A percentile compares a stretch with the other conserved stretches of the same genome.
Evolutionary conservation across 2,329 filamentous ascomycete genomes (phyloP).

Genomic region (Paracorniculantispora psalliotae): DNA sequence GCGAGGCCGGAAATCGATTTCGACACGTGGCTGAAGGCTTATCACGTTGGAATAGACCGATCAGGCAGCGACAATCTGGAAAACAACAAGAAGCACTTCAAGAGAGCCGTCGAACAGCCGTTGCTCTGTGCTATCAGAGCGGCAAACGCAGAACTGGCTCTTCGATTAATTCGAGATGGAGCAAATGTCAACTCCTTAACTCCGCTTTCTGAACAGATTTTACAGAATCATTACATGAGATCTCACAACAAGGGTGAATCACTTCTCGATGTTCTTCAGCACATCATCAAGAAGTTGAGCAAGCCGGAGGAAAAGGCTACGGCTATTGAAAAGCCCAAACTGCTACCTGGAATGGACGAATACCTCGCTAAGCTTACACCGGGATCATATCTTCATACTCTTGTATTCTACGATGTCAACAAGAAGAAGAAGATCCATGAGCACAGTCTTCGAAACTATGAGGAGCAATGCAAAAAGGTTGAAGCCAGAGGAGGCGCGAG

Average conservation of each 20-base stretch:
- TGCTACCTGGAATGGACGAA: slow-evolving; percentile 38
- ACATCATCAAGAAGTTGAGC: slow-evolving; percentile 45
- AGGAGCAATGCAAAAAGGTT: slow-evolving; percentile 15
- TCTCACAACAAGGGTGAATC: slow-evolving; percentile 37
- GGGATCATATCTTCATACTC: slow-evolving; percentile 58
- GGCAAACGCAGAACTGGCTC: slow-evolving; percentile 40
- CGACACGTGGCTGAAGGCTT: slow-evolving; percentile 58
- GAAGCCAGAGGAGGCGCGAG: slow-evolving; percentile 23
- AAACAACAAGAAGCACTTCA: slow-evolving; percentile 44
- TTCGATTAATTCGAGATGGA: slow-evolving; percentile 57
- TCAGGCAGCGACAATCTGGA: slow-evolving; percentile 35
- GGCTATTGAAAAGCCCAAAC: slow-evolving; percentile 19
- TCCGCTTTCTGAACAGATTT: slow-evolving; percentile 28
- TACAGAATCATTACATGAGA: slow-evolving; percentile 29
- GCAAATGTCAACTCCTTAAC: slow-evolving; percentile 61
- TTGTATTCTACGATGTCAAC: slow-evolving; percentile 37
- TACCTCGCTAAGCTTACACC: slow-evolving; percentile 47
- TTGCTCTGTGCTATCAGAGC: slow-evolving; percentile 55
- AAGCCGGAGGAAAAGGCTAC: slow-evolving; percentile 13
- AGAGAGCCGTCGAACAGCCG: slow-evolving; percentile 53
- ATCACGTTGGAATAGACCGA: slow-evolving; percentile 37
- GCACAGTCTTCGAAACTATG: slow-evolving; percentile 25
- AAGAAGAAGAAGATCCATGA: slow-evolving; percentile 28
- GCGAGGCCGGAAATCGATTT: slow-evolving; percentile 57
- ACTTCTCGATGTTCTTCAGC: slow-evolving; percentile 56